Percentiles rank a stretch among this genome's conserved stretches.
Conservation (phyloP, 1,284 basidiomycete genomes). For the Fomitopsis pinicola region DNA sequence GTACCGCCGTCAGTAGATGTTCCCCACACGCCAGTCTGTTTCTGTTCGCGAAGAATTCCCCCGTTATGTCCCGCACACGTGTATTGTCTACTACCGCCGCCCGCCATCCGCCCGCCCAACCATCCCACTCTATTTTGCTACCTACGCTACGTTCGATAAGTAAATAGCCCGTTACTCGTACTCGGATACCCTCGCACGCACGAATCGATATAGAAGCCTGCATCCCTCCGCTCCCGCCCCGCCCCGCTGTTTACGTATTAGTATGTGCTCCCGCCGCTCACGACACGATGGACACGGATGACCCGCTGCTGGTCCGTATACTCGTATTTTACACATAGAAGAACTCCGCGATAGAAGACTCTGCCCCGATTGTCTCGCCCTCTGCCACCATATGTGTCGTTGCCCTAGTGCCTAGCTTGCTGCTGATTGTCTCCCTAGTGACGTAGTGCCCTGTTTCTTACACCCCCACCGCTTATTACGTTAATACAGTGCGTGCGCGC, state of each 20-base stretch:
- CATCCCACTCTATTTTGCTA: background rate
- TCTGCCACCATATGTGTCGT: background rate
- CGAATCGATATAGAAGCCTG: background rate
- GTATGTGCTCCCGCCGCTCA: background rate
- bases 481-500: background rate
- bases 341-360: background rate
- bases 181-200: background rate
- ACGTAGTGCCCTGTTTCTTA: background rate
- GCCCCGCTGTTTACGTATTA: background rate
- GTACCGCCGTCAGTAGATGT: background rate
- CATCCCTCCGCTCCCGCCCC: background rate
- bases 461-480: conserved; percentile 1
- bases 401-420: background rate
- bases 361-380: background rate
- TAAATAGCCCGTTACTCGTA: background rate
- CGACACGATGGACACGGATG: conserved; percentile 1
- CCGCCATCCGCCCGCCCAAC: background rate
- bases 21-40: background rate
- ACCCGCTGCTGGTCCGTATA: background rate
- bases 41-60: background rate
- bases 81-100: background rate
- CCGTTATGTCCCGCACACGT: background rate
- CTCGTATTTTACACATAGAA: background rate
- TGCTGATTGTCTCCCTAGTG: background rate
- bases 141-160: background rate